Conservation (phyloP, 257 asterid genomes). For the Solanum chilense region DNA sequence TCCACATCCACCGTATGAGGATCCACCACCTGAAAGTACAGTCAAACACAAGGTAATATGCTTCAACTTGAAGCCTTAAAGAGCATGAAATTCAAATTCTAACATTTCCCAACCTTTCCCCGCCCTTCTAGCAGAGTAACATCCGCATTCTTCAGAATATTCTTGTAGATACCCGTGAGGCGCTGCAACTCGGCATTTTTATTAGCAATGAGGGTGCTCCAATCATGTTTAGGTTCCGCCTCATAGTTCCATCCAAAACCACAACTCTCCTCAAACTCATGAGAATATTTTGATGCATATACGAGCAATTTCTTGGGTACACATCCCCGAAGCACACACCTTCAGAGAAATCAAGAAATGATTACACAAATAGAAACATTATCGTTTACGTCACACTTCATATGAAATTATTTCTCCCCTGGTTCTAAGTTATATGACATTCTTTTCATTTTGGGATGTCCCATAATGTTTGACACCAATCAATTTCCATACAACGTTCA, state of each 20-base stretch:
- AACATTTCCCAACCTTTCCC: slow-evolving; percentile 67
- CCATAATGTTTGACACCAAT: not conserved
- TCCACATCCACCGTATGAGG: slow-evolving; percentile 83
- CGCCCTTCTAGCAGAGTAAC: slow-evolving; percentile 81
- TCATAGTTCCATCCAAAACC: slow-evolving; percentile 91
- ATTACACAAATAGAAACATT: not conserved
- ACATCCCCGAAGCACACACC: slow-evolving; percentile 99
- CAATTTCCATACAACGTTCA: not conserved
- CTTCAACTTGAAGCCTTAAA: not conserved
- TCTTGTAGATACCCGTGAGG: slow-evolving; percentile 82
- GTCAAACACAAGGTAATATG: not conserved
- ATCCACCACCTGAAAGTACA: slow-evolving; percentile 55
- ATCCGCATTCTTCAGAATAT: slow-evolving; percentile 60
- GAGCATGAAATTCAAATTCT: not conserved
- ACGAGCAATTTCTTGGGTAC: slow-evolving; percentile 93
- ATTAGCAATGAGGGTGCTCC: slow-evolving; percentile 87
- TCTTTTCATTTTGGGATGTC: not conserved
- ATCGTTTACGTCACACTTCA: not conserved
- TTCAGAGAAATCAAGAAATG: slow-evolving; percentile 14
- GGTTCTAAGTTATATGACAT: not conserved
- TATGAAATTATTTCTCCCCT: not conserved
- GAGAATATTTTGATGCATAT: slow-evolving; percentile 83
- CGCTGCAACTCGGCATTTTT: slow-evolving; percentile 92
- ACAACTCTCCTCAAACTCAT: slow-evolving; percentile 86
- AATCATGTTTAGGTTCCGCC: slow-evolving; percentile 87